Conservation (phyloP, 495 filamentous ascomycete species). For the Tuber calosporum region DNA sequence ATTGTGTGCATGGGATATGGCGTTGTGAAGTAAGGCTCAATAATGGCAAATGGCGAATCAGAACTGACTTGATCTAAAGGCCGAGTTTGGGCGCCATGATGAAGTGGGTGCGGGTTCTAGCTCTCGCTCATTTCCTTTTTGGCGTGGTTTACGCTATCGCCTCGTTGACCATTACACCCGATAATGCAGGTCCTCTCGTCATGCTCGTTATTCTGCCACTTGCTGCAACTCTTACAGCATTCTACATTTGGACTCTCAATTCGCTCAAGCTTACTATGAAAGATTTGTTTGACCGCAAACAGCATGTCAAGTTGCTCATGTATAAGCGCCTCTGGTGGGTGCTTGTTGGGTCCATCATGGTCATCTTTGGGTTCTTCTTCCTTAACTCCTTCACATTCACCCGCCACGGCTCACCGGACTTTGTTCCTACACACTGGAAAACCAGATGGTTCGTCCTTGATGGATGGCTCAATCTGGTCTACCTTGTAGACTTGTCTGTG, state of each 20-base stretch:
- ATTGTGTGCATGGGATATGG: slow-evolving; percentile 99
- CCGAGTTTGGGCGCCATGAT: slow-evolving; percentile 87
- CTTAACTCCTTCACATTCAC: slow-evolving; percentile 93
- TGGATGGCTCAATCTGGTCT: slow-evolving; percentile 95
- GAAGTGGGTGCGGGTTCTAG: slow-evolving; percentile 86
- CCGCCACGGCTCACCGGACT: slow-evolving; percentile 70
- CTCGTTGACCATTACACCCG: slow-evolving; percentile 79
- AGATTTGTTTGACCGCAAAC: slow-evolving; percentile 85
- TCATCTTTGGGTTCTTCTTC: slow-evolving; percentile 94
- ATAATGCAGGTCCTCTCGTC: slow-evolving; percentile 76
- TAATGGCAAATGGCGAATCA: not conserved
- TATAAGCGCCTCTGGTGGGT: slow-evolving; percentile 99
- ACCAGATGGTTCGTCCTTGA: slow-evolving; percentile 95
- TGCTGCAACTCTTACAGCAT: slow-evolving; percentile 85
- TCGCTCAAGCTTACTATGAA: slow-evolving; percentile 91
- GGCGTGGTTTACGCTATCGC: slow-evolving; percentile 89
- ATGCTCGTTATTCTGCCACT: slow-evolving; percentile 90
- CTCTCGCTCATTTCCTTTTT: slow-evolving; percentile 87
- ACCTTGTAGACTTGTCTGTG: slow-evolving; percentile 82
- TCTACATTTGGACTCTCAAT: slow-evolving; percentile 99
- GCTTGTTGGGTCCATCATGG: slow-evolving; percentile 80
- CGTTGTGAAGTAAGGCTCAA: slow-evolving; percentile 62
- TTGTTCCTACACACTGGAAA: slow-evolving; percentile 93
- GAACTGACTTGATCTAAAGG: slow-evolving; percentile 15
- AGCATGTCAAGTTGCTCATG: slow-evolving; percentile 88